Evolutionary conservation across 371 early-diverging fungal genomes (phyloP), one percentile per base, ranked within the genome.

Genomic region (Thermomucor indicae-seudaticae): DNA sequence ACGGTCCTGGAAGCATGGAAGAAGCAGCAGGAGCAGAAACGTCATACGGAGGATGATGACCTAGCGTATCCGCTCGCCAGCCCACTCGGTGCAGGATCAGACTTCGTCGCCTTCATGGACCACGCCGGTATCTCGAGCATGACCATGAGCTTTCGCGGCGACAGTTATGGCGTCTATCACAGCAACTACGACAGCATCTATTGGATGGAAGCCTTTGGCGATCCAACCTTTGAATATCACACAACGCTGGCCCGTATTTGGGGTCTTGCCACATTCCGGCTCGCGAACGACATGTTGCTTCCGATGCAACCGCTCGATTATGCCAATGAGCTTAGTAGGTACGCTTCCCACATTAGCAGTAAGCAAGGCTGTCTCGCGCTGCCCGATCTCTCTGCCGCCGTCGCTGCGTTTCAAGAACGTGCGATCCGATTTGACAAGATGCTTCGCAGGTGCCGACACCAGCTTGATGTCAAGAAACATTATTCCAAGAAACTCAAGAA

Each of bases 161-260:
- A 47, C 14, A n/a, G n/a, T n/a, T 47, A 59, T 28, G 82, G 81
- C 14, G 63, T 77, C 3, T 75, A 75, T 35, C 80, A 81, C 49
- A 75, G 76, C 28, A 79, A 74, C 59, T 81, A 80, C 50, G 79
- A 83, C 52, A 71, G 58, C 39, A 47, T 74, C 43, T 61, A 72
- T 40, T 75, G 78, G 62, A 79, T 82, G 75, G 56, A 63, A 7
- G 54, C 67, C 31, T 79, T 70, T 57, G 66, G 78, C 28, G 83
- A 82, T 49, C 76, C 83, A 3, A 65, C 62, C 1, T 76, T 59
- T 46, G 52, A 65, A 48, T 78, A 78, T 35, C 80, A 82, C 54
- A 60, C 53, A 41, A 59, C 70, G 2, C 49, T 69, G 29, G 53
- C 62, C 16, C 55, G 55, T 11, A 48, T 79, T 11, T 70, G 72